Evolutionary conservation across 345 rosid genomes (phyloP).

Genomic region (Eucalyptus decipiens): DNA sequence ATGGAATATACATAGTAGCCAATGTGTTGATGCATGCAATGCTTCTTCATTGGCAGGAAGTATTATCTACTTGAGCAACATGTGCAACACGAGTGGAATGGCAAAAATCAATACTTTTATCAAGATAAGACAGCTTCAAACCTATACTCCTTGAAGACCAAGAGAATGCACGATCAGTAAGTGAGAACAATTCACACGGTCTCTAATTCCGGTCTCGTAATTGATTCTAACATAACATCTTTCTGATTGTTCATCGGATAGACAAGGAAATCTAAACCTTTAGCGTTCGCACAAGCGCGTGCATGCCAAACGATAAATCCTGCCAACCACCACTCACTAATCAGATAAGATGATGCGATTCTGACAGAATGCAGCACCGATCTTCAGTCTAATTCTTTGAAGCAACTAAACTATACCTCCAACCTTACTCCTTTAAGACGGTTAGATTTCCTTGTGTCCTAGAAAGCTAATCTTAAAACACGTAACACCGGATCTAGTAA

Average conservation of each 20-base stretch:
- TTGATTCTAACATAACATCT: neutral
- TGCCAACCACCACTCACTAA: neutral
- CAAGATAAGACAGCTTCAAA: neutral
- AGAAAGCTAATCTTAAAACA: neutral
- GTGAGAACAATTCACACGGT: neutral
- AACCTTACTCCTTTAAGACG: neutral
- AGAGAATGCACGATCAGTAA: neutral
- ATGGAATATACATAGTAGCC: neutral
- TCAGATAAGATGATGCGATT: neutral
- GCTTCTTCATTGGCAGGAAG: neutral
- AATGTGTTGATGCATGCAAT: neutral
- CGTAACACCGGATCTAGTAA: neutral
- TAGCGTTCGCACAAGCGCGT: fast-evolving
- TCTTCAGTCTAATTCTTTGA: neutral
- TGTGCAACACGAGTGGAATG: neutral
- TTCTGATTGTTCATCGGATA: neutral
- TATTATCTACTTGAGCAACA: neutral
- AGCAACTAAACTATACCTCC: neutral
- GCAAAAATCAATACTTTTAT: neutral
- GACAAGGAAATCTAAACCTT: neutral
- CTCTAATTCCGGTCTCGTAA: neutral
- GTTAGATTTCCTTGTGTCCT: neutral
- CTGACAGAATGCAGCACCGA: neutral
- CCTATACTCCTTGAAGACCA: neutral
- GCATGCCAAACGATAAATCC: neutral